Evolutionary conservation across 306 rosid genomes (phyloP), one percentile per base, ranked within the genome.

Genomic region (Vicia sativa): DNA sequence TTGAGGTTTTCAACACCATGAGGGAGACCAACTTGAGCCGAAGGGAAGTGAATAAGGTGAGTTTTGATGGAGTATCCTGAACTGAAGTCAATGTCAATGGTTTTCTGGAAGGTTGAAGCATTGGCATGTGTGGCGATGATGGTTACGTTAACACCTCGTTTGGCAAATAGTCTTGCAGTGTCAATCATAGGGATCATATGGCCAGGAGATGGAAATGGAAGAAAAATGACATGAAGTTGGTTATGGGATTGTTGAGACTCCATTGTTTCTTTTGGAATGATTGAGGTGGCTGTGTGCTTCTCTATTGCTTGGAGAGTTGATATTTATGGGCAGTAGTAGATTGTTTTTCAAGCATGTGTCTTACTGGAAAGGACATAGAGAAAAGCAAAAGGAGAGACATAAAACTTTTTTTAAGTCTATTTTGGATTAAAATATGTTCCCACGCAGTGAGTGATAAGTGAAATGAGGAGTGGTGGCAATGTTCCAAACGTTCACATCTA

Each of bases 121-220:
- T 77, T 77, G 1, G 73, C 67, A 18, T 29, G 62, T 14, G 80
- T 70, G 9, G 76, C 23, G 46, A 77, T 71, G 0, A 77, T 71
- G 34, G 77, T 71, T 3, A 71, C 81, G 46, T 11, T 57, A 37
- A 19, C 73, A 46, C 77, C 73, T 38, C 65, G 73, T 13, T 19
- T 77, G 11, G 81, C 73, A 57, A 77, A 77, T 70, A 77, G 15
- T 16, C 81, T 64, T 34, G 81, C 77, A 7, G 77, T 64, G 26
- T 70, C 76, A 4, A 71, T 4, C 77, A 77, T 71, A 0, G 81
- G 77, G 25, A 2, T 71, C 81, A 71, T 71, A 21, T 77, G 81
- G 2, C 81, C 77, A 11, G 81, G 81, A 1, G 63, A 6, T 46
- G 59, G 77, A 48, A 7, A 77, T 45, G 81, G 81, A 37, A 76